Base-by-base conservation (phyloP, 2,329 filamentous ascomycete species). In the Pseudogymnoascus sp. region DNA sequence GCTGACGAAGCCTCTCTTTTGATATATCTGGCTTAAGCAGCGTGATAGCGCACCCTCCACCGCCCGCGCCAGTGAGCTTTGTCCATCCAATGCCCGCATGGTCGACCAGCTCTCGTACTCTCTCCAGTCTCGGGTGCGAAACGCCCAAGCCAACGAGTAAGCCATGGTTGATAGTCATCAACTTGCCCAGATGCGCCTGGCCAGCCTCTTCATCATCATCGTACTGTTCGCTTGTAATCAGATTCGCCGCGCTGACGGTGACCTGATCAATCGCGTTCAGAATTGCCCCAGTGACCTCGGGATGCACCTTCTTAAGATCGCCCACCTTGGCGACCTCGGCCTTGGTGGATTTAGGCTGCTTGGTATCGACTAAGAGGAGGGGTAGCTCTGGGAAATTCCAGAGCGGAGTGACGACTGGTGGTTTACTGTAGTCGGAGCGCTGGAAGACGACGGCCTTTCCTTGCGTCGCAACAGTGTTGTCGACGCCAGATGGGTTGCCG, bases 391-490 rank as follows among this genome's bases (percentile, higher is more conserved):
- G 95, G 73, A 99, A 97, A 69, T 90, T 86, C 78, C 88, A 90
- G 0, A 99, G 76, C 1, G 92, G 84, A 10, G 82, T 83, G 4
- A 97, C 92, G 0, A 78, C 78, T 0, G 93, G 91, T 2, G 93
- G 90, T 72, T 88, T 88, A 64, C 80, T 80, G 74, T 93, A 91
- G 73, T 96, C 89, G 61, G 80, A 83, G 62, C 93, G 84, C 71
- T 93, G 88, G 77, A 96, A 99, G 2, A 97, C 80, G 1, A 99
- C 92, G 0, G 93, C 95, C 77, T 96, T 97, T 64, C 95, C 95
- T 71, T 96, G 90, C 11, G 93, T 90, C 11, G 93, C 84, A 29
- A 99, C 93, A 2, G 95, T 99, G 75, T 99, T 99, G 77, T 99
- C 95, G 47, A 99, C 91, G 0, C 95, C 95, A 0, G 91, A 96